A percentile compares a stretch with the other conserved stretches of the same genome.
These are phyloP conservation scores for Cercospora sp. DNA, from an alignment of 2,329 filamentous ascomycete genomes.

Conservation along the genomic window DNA sequence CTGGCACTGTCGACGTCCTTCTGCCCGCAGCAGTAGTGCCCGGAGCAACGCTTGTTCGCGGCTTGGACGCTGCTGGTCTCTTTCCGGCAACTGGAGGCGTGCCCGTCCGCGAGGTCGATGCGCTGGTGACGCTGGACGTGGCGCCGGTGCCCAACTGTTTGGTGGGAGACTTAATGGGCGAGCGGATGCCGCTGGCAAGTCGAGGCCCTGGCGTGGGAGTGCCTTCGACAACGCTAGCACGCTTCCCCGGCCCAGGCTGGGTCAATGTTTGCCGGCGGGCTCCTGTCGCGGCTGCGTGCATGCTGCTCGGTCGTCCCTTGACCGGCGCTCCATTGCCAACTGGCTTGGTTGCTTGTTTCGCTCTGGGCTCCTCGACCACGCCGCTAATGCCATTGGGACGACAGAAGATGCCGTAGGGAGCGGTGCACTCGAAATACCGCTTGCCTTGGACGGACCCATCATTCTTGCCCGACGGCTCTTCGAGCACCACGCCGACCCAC, in stretches of 20 bases:
- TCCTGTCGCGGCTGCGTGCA: constrained; percentile 36
- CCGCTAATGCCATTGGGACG: constrained; percentile 68
- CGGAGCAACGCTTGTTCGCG: constrained; percentile 57
- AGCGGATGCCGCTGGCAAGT: constrained; percentile 59
- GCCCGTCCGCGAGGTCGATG: constrained; percentile 62
- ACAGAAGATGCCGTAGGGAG: constrained; percentile 80
- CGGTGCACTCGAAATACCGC: constrained; percentile 80
- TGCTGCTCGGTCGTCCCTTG: constrained; percentile 46
- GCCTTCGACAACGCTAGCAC: constrained; percentile 56
- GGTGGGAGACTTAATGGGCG: constrained; percentile 75
- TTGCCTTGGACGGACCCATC: constrained; percentile 87
- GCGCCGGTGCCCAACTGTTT: constrained; percentile 63
- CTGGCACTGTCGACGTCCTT: constrained; percentile 36
- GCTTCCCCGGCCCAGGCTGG: constrained; percentile 26
- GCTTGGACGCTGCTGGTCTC: constrained; percentile 42
- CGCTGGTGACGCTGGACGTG: constrained; percentile 57
- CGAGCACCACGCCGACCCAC: constrained; percentile 88
- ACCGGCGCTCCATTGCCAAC: constrained; percentile 36
- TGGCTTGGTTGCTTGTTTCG: constrained; percentile 30
- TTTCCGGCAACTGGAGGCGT: constrained; percentile 59
- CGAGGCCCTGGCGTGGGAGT: constrained; percentile 71
- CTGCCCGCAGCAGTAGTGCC: constrained; percentile 37
- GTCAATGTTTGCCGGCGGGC: constrained; percentile 34
- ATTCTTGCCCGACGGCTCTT: constrained; percentile 83
- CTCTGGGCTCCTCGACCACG: constrained; percentile 37